These are phyloP conservation scores for Durio zibethinus DNA, from an alignment of 345 rosid species.

Conservation along the genomic window DNA sequence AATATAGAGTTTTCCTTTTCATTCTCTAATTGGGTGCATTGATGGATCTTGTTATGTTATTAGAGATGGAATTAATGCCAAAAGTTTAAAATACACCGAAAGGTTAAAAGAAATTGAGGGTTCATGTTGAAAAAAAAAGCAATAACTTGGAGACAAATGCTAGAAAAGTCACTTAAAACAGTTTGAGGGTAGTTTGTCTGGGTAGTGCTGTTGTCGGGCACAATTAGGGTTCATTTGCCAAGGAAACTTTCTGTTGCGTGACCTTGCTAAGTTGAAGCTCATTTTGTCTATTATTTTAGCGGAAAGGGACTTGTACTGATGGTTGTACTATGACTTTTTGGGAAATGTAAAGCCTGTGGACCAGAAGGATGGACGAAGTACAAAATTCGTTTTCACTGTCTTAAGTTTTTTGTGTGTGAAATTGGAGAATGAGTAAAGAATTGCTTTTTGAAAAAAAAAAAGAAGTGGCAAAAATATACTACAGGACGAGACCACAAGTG, in stretches of 20 bases:
- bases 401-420: not conserved
- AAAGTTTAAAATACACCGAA: not conserved
- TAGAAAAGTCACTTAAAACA: not conserved
- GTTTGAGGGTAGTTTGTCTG: not conserved
- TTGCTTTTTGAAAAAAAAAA: not conserved
- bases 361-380: not conserved
- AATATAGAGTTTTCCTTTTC: not conserved
- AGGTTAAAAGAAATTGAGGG: not conserved
- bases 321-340: not conserved
- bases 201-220: not conserved
- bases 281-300: not conserved
- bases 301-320: not conserved
- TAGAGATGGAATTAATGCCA: not conserved
- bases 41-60: not conserved
- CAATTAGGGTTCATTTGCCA: not conserved
- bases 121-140: not conserved
- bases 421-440: not conserved
- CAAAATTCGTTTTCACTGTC: not conserved
- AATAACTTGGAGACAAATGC: not conserved
- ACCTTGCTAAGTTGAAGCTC: not conserved
- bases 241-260: not conserved
- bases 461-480: not conserved
- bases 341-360: not conserved
- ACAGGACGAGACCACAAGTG: not conserved
- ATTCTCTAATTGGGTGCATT: not conserved